phyloP scores from a whole-genome alignment of 768 basidiomycete species.

The Paxillus ammoniavirescens region DNA sequence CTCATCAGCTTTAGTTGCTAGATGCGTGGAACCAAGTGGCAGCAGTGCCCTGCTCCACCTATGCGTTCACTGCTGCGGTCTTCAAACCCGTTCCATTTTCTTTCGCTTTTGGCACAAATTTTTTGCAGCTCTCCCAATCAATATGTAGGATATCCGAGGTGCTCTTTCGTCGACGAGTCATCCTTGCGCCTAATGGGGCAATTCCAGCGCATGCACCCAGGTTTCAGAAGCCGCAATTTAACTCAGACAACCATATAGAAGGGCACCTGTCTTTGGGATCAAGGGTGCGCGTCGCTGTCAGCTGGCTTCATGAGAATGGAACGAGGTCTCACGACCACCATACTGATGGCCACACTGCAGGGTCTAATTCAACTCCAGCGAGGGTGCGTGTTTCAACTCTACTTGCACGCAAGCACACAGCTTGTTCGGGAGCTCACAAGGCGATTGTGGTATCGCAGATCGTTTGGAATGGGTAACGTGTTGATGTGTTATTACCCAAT shows the following conservation, averaged over 20 bases:
- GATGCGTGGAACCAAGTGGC: neutral
- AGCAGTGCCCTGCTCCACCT: neutral
- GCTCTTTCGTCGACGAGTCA: conserved; percentile 10
- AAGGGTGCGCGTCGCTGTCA: conserved; percentile 22
- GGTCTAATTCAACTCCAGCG: conserved; percentile 27
- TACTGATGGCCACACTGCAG: conserved; percentile 23
- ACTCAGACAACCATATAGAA: conserved; percentile 21
- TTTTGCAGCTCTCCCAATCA: conserved; percentile 4
- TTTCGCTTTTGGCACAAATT: too few relatives aligned
- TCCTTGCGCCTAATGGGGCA: conserved; percentile 9
- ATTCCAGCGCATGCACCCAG: conserved; percentile 4
- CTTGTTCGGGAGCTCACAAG: conserved; percentile 7
- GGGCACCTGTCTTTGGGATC: conserved; percentile 21
- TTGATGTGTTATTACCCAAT: conserved; percentile 17
- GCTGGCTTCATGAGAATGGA: conserved; percentile 29
- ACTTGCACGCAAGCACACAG: conserved; percentile 17
- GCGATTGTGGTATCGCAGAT: conserved; percentile 24
- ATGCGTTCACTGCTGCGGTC: conserved; percentile 7
- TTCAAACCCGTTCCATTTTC: neutral
- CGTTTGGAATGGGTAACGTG: conserved; percentile 20
- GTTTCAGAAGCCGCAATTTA: conserved; percentile 17
- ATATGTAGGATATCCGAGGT: conserved; percentile 13
- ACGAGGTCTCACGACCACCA: conserved; percentile 20
- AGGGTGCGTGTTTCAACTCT: conserved; percentile 16
- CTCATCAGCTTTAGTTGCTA: neutral